Evolutionary conservation across 768 basidiomycete genomes (phyloP), one percentile per base, ranked within the genome.

Genomic region (Suillus discolor): DNA sequence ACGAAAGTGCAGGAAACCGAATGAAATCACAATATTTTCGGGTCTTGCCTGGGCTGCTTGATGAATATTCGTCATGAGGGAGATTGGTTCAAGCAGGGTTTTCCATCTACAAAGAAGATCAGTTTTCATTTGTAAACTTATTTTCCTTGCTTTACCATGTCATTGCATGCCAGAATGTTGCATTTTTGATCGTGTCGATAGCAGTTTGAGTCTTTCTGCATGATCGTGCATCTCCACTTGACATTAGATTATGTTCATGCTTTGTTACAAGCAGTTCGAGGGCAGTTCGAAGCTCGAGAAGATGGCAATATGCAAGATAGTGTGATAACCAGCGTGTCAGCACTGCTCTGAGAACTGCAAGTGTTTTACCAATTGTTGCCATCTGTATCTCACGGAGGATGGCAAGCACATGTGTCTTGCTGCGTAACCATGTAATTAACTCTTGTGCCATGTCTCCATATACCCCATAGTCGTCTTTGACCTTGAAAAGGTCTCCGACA

Each of bases 251-350:
- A 15, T 65, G 49, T 38, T 49, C 23, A 23, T 61, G 60, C n/a
- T 57, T 62, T 28, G 31, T 20, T 34, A 75, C 65, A 34, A 79
- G 63, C 47, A 53, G 6, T 23, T 59, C 31, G 3, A 79, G 68
- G 6, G 68, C 45, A 16, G 45, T 49, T 2, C 64, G 61, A 41
- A 81, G 65, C 45, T 77, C 65, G n/a, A 79, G 66, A 18, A 81
- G 73, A 18, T 64, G 13, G 11, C 7, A 6, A 64, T 73, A 80
- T 20, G 80, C 77, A 47, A 73, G 63, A 42, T 75, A 78, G 66
- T 80, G 78, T 38, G 78, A 67, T 2, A 78, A 77, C 79, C 79
- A 81, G 12, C 71, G 65, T 20, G 79, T 79, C 25, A 77, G 67
- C 41, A 79, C 75, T 28, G 79, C 75, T 15, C 70, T 69, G 45